These are phyloP conservation scores for Rhodocollybia butyracea DNA, from an alignment of 768 basidiomycete species.

Conservation along the genomic window DNA sequence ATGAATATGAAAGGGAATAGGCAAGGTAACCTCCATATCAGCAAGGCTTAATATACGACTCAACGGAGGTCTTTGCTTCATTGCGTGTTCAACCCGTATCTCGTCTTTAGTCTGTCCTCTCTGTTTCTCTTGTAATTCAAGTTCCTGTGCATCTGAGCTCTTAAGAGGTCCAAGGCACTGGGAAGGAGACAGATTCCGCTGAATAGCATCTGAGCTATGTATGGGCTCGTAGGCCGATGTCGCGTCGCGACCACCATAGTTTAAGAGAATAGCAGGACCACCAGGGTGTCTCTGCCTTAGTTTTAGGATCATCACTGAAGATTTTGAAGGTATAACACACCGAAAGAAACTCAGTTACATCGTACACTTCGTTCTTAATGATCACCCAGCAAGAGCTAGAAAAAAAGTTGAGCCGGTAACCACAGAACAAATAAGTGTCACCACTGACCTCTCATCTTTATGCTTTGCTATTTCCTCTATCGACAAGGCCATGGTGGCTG, in stretches of 20 bases:
- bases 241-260: conserved; percentile 85
- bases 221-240: conserved; percentile 75
- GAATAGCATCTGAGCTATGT: conserved; percentile 80
- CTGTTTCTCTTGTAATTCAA: conserved; percentile 35
- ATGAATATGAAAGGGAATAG: not conserved
- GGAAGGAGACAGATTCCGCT: conserved; percentile 62
- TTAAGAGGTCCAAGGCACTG: conserved; percentile 73
- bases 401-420: conserved; percentile 2
- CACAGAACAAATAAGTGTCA: not conserved
- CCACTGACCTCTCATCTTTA: conserved; percentile 43
- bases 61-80: conserved; percentile 60
- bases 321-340: conserved; percentile 18
- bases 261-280: conserved; percentile 76
- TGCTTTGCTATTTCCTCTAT: conserved; percentile 62
- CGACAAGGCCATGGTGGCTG: conserved; percentile 5
- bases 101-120: conserved; percentile 66
- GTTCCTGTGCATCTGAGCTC: conserved; percentile 33
- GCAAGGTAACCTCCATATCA: conserved; percentile 71
- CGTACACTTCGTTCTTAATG: conserved; percentile 75
- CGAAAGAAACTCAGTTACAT: conserved; percentile 76
- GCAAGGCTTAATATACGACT: conserved; percentile 67
- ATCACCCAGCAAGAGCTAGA: conserved; percentile 81
- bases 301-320: not conserved
- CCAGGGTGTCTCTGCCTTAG: conserved; percentile 67
- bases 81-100: conserved; percentile 60